These are phyloP conservation scores for Saccharomycopsis sp. DNA, from an alignment of 805 yeast species.

Conservation along the genomic window DNA sequence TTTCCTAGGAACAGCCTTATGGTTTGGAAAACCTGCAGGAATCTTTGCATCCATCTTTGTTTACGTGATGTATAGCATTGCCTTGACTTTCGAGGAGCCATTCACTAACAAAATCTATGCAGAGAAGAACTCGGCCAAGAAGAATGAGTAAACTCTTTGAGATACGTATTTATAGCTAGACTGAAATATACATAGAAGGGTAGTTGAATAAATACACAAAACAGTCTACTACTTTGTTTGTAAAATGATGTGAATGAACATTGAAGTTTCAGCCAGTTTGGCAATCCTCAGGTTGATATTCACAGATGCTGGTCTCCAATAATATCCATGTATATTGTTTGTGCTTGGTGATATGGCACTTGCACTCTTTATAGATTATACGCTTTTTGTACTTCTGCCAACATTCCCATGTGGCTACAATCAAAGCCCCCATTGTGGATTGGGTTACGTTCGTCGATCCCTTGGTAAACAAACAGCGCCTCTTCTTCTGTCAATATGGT, in stretches of 20 bases:
- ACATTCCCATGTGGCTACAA: no score
- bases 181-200: no score
- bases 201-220: no score
- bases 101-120: slow-evolving; percentile 90
- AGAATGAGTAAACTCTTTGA: slow-evolving; percentile 14
- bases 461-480: not conserved
- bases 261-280: no score
- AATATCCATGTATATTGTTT: no score
- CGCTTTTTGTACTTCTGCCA: no score
- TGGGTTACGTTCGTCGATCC: not conserved
- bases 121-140: slow-evolving; percentile 44
- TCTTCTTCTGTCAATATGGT: not conserved
- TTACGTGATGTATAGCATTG: slow-evolving; percentile 73
- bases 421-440: not conserved
- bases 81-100: slow-evolving; percentile 89
- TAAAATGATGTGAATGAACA: no score
- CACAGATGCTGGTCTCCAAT: no score
- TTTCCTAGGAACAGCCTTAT: slow-evolving; percentile 85
- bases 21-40: slow-evolving; percentile 89
- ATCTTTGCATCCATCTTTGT: slow-evolving; percentile 66
- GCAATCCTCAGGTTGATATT: no score
- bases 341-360: no score
- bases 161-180: no score
- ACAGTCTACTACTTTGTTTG: no score
- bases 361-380: not conserved